Percentiles rank a stretch among this genome's conserved stretches.
Evolutionary conservation across 164 flowering plant genomes (phyloP).

Genomic region (Stephania yunnanensis): DNA sequence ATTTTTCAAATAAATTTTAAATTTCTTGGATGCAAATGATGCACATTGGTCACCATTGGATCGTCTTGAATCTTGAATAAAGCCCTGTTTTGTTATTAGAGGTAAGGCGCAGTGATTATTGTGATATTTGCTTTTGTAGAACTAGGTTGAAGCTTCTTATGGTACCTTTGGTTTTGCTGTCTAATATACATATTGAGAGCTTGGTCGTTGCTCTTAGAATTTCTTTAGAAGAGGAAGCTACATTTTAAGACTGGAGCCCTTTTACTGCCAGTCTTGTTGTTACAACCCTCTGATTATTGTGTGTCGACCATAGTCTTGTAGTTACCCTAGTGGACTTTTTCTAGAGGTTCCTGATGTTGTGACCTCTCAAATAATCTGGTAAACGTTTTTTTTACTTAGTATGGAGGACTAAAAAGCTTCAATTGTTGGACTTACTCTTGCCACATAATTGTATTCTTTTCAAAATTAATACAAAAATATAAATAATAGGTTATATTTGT

Average conservation of each 20-base stretch:
- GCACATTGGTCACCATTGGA: not conserved
- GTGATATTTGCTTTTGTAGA: not conserved
- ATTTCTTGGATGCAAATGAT: not conserved
- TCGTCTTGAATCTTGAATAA: not conserved
- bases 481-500: not conserved
- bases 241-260: not conserved
- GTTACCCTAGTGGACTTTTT: not conserved
- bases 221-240: not conserved
- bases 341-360: too few species aligned
- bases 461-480: not conserved
- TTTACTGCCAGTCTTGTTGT: not conserved
- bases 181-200: not conserved
- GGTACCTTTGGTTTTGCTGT: not conserved
- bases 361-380: too few species aligned
- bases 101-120: not conserved
- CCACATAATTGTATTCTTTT: not conserved
- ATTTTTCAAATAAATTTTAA: too few species aligned
- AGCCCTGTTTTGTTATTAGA: not conserved
- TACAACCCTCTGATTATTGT: not conserved
- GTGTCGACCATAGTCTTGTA: not conserved
- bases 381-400: not conserved
- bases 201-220: not conserved
- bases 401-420: not conserved
- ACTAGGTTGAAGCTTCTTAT: not conserved
- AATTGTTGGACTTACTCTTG: not conserved